phyloP scores from a whole-genome alignment of 495 filamentous ascomycete genomes.

The Penicillium canescens region DNA sequence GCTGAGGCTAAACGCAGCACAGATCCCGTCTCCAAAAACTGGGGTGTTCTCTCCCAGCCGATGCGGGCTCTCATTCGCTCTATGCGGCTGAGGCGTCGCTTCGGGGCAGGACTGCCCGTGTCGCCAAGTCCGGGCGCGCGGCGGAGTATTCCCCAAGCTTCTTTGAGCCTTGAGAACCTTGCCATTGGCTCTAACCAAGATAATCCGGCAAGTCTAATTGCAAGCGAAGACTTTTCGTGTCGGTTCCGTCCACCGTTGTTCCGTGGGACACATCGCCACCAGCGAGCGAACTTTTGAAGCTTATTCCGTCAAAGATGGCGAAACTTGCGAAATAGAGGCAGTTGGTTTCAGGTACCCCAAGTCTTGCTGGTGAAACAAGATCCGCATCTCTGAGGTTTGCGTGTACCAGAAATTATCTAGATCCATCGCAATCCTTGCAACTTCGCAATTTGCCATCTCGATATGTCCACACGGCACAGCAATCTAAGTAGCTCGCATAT shows the following conservation, averaged over 20 bases:
- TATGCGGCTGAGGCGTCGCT: not conserved
- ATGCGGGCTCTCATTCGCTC: constrained; percentile 13
- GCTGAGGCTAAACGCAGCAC: constrained; percentile 7
- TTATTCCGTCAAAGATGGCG: not conserved
- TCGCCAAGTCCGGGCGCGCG: constrained; percentile 16
- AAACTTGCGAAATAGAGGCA: not conserved
- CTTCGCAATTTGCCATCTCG: not conserved
- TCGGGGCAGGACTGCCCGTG: constrained; percentile 4
- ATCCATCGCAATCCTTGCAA: not conserved
- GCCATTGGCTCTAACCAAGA: too few species aligned
- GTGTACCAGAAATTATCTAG: not conserved
- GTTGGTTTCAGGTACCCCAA: not conserved
- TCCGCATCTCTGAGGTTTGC: constrained; percentile 1
- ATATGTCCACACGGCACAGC: constrained; percentile 4
- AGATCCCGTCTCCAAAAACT: constrained; percentile 13
- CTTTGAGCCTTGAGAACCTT: too few species aligned
- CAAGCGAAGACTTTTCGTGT: not conserved
- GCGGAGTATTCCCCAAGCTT: constrained; percentile 1
- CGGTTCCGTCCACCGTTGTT: constrained; percentile 1
- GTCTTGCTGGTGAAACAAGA: constrained; percentile 5
- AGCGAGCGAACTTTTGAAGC: not conserved
- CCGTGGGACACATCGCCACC: not conserved
- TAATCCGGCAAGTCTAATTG: too few species aligned
- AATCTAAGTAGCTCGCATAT: not conserved
- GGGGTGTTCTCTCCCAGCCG: constrained; percentile 1